Percentiles rank a stretch among this genome's conserved stretches.
phyloP scores from a whole-genome alignment of 495 filamentous ascomycete species.

The Baudoinia panamericana region DNA sequence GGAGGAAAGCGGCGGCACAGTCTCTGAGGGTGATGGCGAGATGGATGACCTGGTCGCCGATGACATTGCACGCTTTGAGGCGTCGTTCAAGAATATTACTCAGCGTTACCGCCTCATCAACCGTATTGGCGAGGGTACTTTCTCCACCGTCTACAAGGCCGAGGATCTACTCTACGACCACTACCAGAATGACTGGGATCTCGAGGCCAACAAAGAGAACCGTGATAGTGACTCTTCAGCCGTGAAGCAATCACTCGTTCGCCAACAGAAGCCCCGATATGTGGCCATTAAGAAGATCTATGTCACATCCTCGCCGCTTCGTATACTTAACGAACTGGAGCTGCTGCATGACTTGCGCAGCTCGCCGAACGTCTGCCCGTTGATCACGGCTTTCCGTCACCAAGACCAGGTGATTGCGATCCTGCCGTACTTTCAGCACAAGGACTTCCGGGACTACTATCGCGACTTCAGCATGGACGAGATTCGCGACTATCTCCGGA shows the following conservation, averaged over 20 bases:
- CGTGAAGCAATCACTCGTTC: conserved; percentile 34
- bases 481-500: conserved; percentile 78
- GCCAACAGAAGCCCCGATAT: conserved; percentile 44
- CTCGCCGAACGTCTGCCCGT: conserved; percentile 72
- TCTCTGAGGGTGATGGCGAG: conserved; percentile 46
- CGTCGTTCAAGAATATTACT: conserved; percentile 70
- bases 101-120: conserved; percentile 81
- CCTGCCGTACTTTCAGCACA: conserved; percentile 87
- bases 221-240: conserved; percentile 42
- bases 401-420: conserved; percentile 92
- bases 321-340: conserved; percentile 94
- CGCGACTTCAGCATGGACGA: conserved; percentile 70
- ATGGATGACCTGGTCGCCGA: conserved; percentile 60
- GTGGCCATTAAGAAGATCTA: conserved; percentile 99
- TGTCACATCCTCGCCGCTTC: conserved; percentile 81
- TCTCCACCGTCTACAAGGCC: conserved; percentile 96
- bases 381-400: conserved; percentile 90
- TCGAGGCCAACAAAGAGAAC: conserved; percentile 46
- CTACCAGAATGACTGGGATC: conserved; percentile 80
- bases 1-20: conserved; percentile 29
- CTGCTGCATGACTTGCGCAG: conserved; percentile 80
- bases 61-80: conserved; percentile 76
- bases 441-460: conserved; percentile 93
- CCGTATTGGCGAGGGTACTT: conserved; percentile 95
- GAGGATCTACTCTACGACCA: conserved; percentile 82